Evolutionary conservation across 106 monocot species (phyloP).

Genomic region (Dendrobium catenatum): DNA sequence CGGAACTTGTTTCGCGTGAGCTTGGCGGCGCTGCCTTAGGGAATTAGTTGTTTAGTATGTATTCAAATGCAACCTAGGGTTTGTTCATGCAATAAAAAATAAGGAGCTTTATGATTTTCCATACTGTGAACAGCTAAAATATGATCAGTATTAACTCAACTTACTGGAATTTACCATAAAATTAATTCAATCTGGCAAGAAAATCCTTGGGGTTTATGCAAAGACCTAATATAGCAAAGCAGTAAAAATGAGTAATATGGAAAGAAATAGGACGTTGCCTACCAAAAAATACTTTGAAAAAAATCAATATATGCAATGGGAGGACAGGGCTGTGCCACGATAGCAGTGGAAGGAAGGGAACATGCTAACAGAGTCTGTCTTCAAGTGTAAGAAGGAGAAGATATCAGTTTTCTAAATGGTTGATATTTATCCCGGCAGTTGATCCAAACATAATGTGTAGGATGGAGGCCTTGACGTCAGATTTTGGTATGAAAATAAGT

Average conservation of each 20-base stretch:
- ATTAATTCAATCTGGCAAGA: not conserved
- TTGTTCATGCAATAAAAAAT: not conserved
- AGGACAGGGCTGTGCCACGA: no score
- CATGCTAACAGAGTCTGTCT: no score
- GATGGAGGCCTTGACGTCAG: no score
- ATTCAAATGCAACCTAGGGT: slow-evolving; percentile 1
- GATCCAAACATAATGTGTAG: no score
- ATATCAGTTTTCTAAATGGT: no score
- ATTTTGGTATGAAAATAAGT: no score
- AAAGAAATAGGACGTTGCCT: not conserved
- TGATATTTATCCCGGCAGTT: no score
- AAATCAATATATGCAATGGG: not conserved
- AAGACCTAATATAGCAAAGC: not conserved
- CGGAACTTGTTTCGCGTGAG: not conserved
- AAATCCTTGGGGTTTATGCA: not conserved
- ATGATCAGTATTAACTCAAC: not conserved
- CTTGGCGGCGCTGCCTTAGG: not conserved
- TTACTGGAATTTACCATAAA: not conserved
- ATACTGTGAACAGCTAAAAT: not conserved
- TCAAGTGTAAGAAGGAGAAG: no score
- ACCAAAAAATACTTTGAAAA: not conserved
- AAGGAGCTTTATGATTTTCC: not conserved
- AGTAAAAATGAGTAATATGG: not conserved
- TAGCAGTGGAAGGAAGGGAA: no score
- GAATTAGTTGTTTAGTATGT: not conserved